These are phyloP conservation scores for Bruguiera hainesii DNA, from an alignment of 441 rosid species.

Conservation along the genomic window DNA sequence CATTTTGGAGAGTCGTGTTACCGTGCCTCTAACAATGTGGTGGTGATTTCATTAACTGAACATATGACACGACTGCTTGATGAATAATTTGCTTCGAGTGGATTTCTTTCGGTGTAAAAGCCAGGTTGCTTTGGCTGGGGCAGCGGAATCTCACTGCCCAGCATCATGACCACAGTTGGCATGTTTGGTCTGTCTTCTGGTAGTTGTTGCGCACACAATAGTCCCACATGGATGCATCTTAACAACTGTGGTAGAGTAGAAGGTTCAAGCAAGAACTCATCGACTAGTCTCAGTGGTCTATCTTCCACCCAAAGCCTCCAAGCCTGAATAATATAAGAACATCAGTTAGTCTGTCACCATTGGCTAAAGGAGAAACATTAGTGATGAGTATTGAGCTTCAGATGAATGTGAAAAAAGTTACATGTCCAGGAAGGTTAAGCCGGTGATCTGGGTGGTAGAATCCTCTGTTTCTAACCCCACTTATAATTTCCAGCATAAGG, in stretches of 20 bases:
- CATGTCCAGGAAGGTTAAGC: constrained; percentile 23
- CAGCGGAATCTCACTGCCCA: constrained; percentile 35
- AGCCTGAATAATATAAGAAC: constrained; percentile 11
- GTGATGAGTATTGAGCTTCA: too few species aligned
- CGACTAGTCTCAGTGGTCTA: constrained; percentile 1
- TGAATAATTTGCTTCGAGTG: constrained; percentile 43
- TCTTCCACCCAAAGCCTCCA: constrained; percentile 22
- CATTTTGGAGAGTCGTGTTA: not conserved
- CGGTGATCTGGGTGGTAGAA: constrained; percentile 1
- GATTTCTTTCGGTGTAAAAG: constrained; percentile 19
- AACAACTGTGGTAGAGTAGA: constrained; percentile 34
- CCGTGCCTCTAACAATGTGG: constrained; percentile 26
- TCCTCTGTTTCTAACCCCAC: constrained; percentile 15
- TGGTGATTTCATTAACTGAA: constrained; percentile 56
- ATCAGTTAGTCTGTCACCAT: too few species aligned
- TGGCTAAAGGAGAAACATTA: too few species aligned
- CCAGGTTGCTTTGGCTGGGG: constrained; percentile 25
- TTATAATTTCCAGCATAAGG: constrained; percentile 15
- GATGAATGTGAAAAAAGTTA: not conserved
- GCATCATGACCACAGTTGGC: constrained; percentile 44
- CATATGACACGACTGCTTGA: constrained; percentile 39
- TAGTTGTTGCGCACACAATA: constrained; percentile 50
- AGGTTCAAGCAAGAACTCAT: constrained; percentile 2
- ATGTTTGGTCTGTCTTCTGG: constrained; percentile 40
- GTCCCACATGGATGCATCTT: constrained; percentile 49